Evolutionary conservation across 2,329 filamentous ascomycete genomes (phyloP), one percentile per base, ranked within the genome.

Genomic region (Calonectria leucothoes): DNA sequence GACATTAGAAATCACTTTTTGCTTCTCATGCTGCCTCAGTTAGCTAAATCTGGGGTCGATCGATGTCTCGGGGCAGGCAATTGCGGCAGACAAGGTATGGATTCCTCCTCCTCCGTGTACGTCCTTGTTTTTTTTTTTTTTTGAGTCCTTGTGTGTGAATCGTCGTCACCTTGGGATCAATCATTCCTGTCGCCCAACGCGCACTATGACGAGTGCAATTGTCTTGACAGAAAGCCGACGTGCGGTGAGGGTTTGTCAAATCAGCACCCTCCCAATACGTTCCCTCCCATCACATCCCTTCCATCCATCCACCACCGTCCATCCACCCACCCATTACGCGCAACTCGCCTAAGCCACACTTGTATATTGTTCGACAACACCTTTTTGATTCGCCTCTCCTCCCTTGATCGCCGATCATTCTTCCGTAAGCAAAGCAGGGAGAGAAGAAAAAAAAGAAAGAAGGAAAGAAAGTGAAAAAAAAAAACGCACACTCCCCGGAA

Each of bases 351-450:
- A 66, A 66, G 37, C 63, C 33, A 61, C 64, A 17, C 7, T 23
- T 45, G 17, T 42, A 37, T 52, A 6, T 68, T 29, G 51, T 71
- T 67, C 27, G 52, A 27, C 17, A 29, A 27, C 31, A 17, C 35
- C 37, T 20, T 25, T 29, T n/a, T 29, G 31, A 33, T 29, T 55
- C 20, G 31, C 29, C 64, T 67, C 51, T 66, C 63, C 45, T 48
- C 55, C 55, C 67, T 61, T 48, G 49, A 61, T 68, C 45, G 69
- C 25, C 69, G 66, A 67, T 74, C 65, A 45, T 49, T 35, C 37
- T 66, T 48, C 33, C 35, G 55, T 59, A 35, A 59, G 55, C 55
- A 59, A 23, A 17, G 11, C n/a, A 39, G 14, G 14, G 20, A 10
- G 7, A n/a, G 39, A n/a, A 45, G 39, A 8, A 17, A 4, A 17